Evolutionary conservation across 768 basidiomycete genomes (phyloP), one percentile per base, ranked within the genome.

Genomic region (Pleurotus pulmonarius): DNA sequence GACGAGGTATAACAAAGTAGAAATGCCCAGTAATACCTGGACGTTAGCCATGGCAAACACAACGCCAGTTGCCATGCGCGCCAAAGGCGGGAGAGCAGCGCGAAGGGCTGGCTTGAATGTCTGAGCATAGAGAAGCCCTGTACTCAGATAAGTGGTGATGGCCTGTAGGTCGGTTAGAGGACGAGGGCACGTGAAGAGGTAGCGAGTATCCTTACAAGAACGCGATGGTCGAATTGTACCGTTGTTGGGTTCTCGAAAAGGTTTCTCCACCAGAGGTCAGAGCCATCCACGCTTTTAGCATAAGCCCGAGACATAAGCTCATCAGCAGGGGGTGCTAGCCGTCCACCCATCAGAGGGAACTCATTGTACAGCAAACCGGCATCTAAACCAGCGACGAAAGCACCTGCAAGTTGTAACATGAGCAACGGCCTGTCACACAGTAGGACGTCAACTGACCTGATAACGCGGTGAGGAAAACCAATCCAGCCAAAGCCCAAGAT

Each of bases 281-380:
- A 83, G 59, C 81, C 75, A 67, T 91, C 88, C 0, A 73, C 63
- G 26, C 69, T 81, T 68, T 86, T 84, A 5, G 93, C 83, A 68
- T 97, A 98, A 5, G 77, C 74, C 1, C 79, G 66, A 24, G 90
- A 85, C 67, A 95, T 83, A 22, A 99, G 80, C 69, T 98, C 97
- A 38, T 87, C 82, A 5, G 75, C 59, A 0, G 94, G 94, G 3
- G 97, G 97, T 3, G 83, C 81, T 13, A 98, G 69, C 13, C 85
- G 80, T 5, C 90, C 94, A 38, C 93, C 96, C 96, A 99, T 99
- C 4, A 88, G 72, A 0, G 97, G 97, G 74, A 97, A 99, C 66
- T 98, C 96, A 67, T 99, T 99, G 73, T 98, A 98, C n/a, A 94
- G 69, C 54, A 99, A 72, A 12, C 97, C 97, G 1, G 97, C 97